Evolutionary conservation across 1,139 yeast species (phyloP), one percentile per base, ranked within the genome.

Genomic region (Debaryomyces sp.): DNA sequence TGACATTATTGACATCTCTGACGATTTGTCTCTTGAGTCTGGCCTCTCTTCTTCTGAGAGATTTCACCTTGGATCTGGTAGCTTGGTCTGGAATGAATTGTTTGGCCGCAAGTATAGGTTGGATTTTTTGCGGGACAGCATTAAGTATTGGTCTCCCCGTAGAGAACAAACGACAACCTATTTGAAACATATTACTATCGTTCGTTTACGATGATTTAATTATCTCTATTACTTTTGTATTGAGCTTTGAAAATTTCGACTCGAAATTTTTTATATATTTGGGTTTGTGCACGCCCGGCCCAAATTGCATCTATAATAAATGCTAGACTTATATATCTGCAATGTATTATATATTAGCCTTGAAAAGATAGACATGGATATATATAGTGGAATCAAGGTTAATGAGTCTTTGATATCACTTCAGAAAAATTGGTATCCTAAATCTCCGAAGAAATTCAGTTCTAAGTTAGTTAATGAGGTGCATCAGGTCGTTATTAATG

Each of bases 1-100:
- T 76, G 54, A 73, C 69, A 58, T 72, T 75, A 57, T 76, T 76
- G 48, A 76, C 77, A 53, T 76, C 81, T 53, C 79, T 67, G 49
- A 70, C 61, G 51, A 76, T 73, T 55, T 72, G 78, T 48, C 72
- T 69, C 63, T 73, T 75, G 56, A 75, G 62, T 57, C 77, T 68
- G 47, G 62, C 63, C 55, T 76, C 80, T 55, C 63, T 75, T 56
- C 75, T 68, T 56, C 70, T 71, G 46, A 75, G 64, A 41, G 71
- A 63, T 54, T 64, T 67, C 26, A 68, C 63, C 52, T 70, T 72
- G 40, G 75, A 67, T 48, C 65, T 63, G 48, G 72, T 54, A 18
- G 68, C 63, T 40, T 57, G 52, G 21, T 55, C 54, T 2, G 70
- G 64, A 37, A 62, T 56, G 41, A 68, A 60, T 50, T 68, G 73